phyloP scores from a whole-genome alignment of 805 yeast genomes.

The Blastobotrys muscicola region DNA sequence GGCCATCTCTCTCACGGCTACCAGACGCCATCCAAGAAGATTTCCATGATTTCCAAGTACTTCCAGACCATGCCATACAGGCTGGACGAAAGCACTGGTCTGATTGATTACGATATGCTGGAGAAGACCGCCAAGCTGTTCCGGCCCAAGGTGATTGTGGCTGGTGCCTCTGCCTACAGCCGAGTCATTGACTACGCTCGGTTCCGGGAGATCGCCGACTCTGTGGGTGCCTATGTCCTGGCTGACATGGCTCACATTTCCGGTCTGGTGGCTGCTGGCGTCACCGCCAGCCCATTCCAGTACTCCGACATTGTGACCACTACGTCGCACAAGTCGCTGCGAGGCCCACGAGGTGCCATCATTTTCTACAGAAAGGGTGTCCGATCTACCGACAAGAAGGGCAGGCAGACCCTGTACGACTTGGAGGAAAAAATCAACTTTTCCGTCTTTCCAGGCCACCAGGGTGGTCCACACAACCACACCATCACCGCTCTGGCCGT shows the following conservation, averaged over 20 bases:
- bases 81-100: constrained; percentile 73
- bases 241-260: constrained; percentile 98
- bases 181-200: constrained; percentile 82
- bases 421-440: constrained; percentile 88
- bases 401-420: constrained; percentile 77
- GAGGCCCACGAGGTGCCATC: constrained; percentile 99
- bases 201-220: constrained; percentile 85
- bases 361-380: constrained; percentile 94
- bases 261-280: constrained; percentile 92
- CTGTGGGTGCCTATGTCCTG: constrained; percentile 84
- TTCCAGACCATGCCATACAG: constrained; percentile 98
- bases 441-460: constrained; percentile 98
- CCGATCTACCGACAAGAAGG: constrained; percentile 69
- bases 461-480: constrained; percentile 99
- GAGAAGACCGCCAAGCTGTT: constrained; percentile 73
- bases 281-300: constrained; percentile 85
- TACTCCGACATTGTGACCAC: constrained; percentile 95
- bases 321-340: constrained; percentile 92
- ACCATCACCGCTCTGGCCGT: constrained; percentile 94
- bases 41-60: constrained; percentile 85
- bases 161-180: constrained; percentile 96
- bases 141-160: constrained; percentile 92
- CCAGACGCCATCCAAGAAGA: constrained; percentile 82
- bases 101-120: constrained; percentile 84
- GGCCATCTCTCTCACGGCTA: constrained; percentile 98